Evolutionary conservation across 2,329 filamentous ascomycete species (phyloP).

Genomic region (Cladosporium sp.): DNA sequence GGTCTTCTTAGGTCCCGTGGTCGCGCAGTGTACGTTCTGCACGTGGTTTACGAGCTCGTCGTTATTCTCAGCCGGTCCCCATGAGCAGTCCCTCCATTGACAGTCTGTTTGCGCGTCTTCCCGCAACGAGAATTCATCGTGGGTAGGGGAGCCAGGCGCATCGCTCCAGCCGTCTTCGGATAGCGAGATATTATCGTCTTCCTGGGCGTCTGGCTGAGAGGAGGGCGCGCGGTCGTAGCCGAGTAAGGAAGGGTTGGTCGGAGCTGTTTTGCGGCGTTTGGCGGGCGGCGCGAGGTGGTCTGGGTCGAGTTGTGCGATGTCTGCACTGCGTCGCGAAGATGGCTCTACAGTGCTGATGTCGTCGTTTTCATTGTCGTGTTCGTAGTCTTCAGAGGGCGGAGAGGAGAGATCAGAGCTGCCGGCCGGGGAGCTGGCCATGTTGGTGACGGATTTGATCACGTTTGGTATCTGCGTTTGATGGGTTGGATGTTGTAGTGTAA

Average conservation of each 20-base stretch:
- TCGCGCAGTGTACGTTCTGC: slow-evolving; percentile 88
- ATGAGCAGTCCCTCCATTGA: slow-evolving; percentile 50
- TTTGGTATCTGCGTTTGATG: no score
- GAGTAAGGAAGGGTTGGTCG: slow-evolving; percentile 18
- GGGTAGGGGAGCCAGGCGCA: slow-evolving; percentile 54
- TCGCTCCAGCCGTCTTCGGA: slow-evolving; percentile 86
- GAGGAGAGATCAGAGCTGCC: slow-evolving; percentile 58
- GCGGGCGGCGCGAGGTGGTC: slow-evolving; percentile 28
- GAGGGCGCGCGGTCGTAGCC: slow-evolving; percentile 25
- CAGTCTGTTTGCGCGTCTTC: slow-evolving; percentile 43
- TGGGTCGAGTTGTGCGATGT: slow-evolving; percentile 31
- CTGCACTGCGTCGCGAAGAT: slow-evolving; percentile 42
- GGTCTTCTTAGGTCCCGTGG: slow-evolving; percentile 66
- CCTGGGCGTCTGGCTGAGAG: slow-evolving; percentile 35
- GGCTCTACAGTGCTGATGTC: slow-evolving; percentile 48
- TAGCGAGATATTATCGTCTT: slow-evolving; percentile 56
- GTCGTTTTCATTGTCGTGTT: slow-evolving; percentile 33
- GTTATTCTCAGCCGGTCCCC: slow-evolving; percentile 47
- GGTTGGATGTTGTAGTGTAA: not conserved
- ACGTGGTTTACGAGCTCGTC: slow-evolving; percentile 50
- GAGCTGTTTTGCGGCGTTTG: slow-evolving; percentile 37
- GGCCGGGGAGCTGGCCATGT: slow-evolving; percentile 50
- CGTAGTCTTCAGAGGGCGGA: slow-evolving; percentile 60
- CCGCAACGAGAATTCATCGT: slow-evolving; percentile 38
- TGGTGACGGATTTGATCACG: no score